These are phyloP conservation scores for Antitrichia curtipendula DNA, from an alignment of 225 moss, liverwort and hornwort species.

Conservation along the genomic window DNA sequence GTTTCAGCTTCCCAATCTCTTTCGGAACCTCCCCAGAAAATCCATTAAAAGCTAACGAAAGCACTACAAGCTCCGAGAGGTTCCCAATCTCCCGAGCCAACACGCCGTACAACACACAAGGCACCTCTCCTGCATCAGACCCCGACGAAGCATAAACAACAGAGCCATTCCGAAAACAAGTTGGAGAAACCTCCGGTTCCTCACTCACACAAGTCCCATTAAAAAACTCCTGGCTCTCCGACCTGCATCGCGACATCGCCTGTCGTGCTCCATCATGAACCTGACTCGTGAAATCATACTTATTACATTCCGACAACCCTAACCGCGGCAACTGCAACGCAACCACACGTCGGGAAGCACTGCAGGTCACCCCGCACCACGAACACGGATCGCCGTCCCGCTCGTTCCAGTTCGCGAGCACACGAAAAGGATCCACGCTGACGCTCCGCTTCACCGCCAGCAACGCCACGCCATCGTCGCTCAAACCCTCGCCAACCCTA, in stretches of 20 bases:
- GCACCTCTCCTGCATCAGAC: not conserved
- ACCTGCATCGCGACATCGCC: conserved; percentile 20
- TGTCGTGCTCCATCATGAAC: not conserved
- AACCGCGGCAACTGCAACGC: conserved; percentile 38
- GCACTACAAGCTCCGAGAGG: conserved; percentile 46
- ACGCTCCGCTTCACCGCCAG: conserved; percentile 61
- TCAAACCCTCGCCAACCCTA: conserved; percentile 37
- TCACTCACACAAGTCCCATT: not conserved
- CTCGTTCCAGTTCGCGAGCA: conserved; percentile 63
- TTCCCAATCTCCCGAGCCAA: conserved; percentile 53
- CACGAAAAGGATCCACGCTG: conserved; percentile 26
- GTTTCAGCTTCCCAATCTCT: conserved; percentile 35
- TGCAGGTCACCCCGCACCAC: conserved; percentile 82
- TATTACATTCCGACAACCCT: not conserved
- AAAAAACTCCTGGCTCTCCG: not conserved
- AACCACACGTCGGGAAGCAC: conserved; percentile 42
- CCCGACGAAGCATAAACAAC: conserved; percentile 6
- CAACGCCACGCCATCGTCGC: conserved; percentile 51
- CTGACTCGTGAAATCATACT: not conserved
- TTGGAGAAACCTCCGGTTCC: not conserved
- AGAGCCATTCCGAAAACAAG: conserved; percentile 37
- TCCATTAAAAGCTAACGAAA: conserved; percentile 38
- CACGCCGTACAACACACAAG: conserved; percentile 39
- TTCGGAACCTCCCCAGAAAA: conserved; percentile 41
- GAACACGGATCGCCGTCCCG: conserved; percentile 57